Conservation (phyloP, 1,284 basidiomycete species). For the Mycosarcoma maydis region DNA sequence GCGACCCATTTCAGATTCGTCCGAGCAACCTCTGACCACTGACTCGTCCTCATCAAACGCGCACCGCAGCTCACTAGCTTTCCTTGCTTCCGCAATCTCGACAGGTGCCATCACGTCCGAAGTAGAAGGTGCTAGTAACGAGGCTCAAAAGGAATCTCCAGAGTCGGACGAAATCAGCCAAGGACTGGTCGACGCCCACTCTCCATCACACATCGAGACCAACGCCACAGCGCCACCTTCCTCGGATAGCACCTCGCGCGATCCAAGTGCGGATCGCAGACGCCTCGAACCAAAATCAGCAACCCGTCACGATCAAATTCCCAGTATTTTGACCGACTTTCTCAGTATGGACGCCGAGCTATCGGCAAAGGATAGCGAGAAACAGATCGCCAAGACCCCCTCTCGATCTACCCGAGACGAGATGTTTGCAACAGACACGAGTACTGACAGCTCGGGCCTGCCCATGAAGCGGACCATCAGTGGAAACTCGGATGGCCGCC, state of each 20-base stretch:
- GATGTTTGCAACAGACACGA: background rate
- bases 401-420: too few species aligned
- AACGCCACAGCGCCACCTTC: too few species aligned
- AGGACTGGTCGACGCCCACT: too few species aligned
- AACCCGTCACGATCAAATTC: slow-evolving; percentile 26
- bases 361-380: slow-evolving; percentile 10
- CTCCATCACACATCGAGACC: background rate
- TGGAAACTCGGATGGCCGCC: slow-evolving; percentile 24
- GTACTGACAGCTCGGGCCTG: slow-evolving; percentile 1
- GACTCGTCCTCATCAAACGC: slow-evolving; percentile 35
- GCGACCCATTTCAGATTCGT: background rate
- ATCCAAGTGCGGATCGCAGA: slow-evolving; percentile 7
- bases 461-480: slow-evolving; percentile 19
- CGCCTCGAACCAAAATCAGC: slow-evolving; percentile 37
- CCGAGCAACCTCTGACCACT: slow-evolving; percentile 27
- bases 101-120: slow-evolving; percentile 39
- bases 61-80: slow-evolving; percentile 28
- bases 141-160: background rate
- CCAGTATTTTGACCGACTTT: slow-evolving; percentile 40
- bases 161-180: too few species aligned
- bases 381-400: slow-evolving; percentile 7
- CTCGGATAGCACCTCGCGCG: slow-evolving; percentile 9
- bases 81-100: slow-evolving; percentile 46
- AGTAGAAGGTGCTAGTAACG: background rate
- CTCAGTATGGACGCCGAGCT: slow-evolving; percentile 28